Evolutionary conservation across 345 rosid species (phyloP), one percentile per base, ranked within the genome.

Genomic region (Sisymbrium altissimum): DNA sequence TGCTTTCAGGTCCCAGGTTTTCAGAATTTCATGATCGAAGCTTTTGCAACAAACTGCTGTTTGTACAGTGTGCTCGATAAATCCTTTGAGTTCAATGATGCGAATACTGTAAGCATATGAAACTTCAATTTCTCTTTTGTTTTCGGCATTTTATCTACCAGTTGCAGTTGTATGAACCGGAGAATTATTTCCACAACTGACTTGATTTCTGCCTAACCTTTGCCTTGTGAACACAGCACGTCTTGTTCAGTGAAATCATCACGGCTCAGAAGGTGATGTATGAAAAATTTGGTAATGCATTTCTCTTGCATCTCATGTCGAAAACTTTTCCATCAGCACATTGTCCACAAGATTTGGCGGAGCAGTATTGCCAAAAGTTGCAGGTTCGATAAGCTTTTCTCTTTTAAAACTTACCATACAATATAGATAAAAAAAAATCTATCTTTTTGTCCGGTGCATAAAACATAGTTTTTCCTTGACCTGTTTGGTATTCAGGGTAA

Each of bases 231-330:
- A 72, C 90, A 87, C 93, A 95, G 99, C 86, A 85, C 57, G 56
- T 76, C 70, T 79, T 95, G 87, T 89, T 90, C 49, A 92, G 90
- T 71, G 99, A 95, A 83, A 90, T 90, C 79, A 89, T 87, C 66
- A 74, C 71, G 76, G 96, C 87, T 76, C 97, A 95, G 88, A 95
- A 88, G 81, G 85, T 92, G 77, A 92, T 95, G 97, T 92, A 88
- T 58, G 99, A 90, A 83, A 87, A 83, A 73, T 90, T 88, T 80
- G 99, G 99, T 53, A 79, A 87, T 71, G 89, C 82, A 39, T 92
- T 89, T 80, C 90, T 91, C 64, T 54, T 77, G 58, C 82, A 81
- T 68, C 83, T 95, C 57, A 80, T 86, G 74, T 83, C 91, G 1
- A 83, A 86, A 77, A 76, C 79, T 59, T 83, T 92, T 70, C 79